Percentiles rank a stretch among this genome's conserved stretches.
Evolutionary conservation across 2,329 filamentous ascomycete genomes (phyloP).

Genomic region (Exophiala bonariae): DNA sequence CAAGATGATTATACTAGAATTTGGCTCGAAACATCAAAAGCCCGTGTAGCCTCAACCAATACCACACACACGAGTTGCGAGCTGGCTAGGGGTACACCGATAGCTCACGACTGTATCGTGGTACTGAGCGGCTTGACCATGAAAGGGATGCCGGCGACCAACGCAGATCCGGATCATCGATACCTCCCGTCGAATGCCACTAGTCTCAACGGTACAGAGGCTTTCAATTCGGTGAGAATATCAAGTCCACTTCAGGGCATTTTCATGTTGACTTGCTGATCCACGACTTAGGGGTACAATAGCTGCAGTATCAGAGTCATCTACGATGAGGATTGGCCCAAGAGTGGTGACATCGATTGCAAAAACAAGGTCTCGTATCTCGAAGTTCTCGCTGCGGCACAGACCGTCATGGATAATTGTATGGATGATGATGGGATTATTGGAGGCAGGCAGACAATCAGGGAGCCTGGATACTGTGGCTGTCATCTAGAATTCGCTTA

Average conservation of each 20-base stretch:
- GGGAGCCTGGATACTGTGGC: conserved; percentile 1
- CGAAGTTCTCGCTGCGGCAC: not conserved
- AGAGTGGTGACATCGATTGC: not conserved
- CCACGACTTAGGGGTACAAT: too few relatives aligned
- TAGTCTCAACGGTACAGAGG: too few relatives aligned
- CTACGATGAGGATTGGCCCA: not conserved
- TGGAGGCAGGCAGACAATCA: not conserved
- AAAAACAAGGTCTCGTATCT: not conserved
- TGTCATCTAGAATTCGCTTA: conserved; percentile 1
- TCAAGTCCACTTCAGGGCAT: too few relatives aligned
- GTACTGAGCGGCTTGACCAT: too few relatives aligned
- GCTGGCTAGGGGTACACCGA: not conserved
- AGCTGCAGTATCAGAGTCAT: not conserved
- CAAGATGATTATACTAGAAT: not conserved
- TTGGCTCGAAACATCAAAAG: not conserved
- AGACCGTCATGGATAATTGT: conserved; percentile 1
- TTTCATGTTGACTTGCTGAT: too few relatives aligned
- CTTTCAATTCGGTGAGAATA: too few relatives aligned
- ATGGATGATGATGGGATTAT: not conserved
- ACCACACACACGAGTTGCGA: not conserved
- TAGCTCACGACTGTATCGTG: not conserved
- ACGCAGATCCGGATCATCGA: too few relatives aligned
- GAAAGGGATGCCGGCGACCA: too few relatives aligned
- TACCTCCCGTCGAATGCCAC: too few relatives aligned
- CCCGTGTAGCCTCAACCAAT: not conserved